These are phyloP conservation scores for Bipolaris cookei DNA, from an alignment of 2,329 filamentous ascomycete genomes.

Conservation along the genomic window DNA sequence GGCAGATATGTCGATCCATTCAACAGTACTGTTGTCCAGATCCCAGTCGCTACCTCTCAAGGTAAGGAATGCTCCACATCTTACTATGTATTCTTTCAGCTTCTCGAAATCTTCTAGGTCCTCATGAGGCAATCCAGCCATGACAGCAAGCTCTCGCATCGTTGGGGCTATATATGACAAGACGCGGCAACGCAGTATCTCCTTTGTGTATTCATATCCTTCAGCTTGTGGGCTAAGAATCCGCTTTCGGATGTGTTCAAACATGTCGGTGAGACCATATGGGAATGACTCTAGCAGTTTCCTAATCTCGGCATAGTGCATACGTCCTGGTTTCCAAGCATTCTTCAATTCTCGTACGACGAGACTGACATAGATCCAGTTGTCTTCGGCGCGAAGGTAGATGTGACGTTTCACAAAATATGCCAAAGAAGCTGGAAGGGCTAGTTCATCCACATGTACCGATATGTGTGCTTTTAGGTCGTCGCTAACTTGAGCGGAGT, in stretches of 20 bases:
- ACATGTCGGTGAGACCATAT: conserved; percentile 33
- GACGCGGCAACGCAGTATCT: conserved; percentile 29
- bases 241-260: conserved; percentile 30
- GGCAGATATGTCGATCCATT: conserved; percentile 33
- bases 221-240: conserved; percentile 22
- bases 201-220: conserved; percentile 34
- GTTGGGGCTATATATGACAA: conserved; percentile 28
- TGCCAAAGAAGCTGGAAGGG: conserved; percentile 20
- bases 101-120: conserved; percentile 20
- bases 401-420: conserved; percentile 35
- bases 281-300: conserved; percentile 32
- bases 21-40: conserved; percentile 26
- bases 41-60: conserved; percentile 26
- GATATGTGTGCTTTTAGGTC: conserved; percentile 27
- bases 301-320: conserved; percentile 25
- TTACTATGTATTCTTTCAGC: conserved; percentile 26
- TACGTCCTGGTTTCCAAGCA: conserved; percentile 15
- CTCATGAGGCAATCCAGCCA: conserved; percentile 29
- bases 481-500: conserved; percentile 24
- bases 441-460: conserved; percentile 22
- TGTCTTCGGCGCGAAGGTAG: conserved; percentile 29
- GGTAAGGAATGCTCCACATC: conserved; percentile 32
- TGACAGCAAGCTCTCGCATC: conserved; percentile 31
- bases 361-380: conserved; percentile 31
- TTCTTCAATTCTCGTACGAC: conserved; percentile 35